phyloP scores from a whole-genome alignment of 2,329 filamentous ascomycete genomes.

The Microcyclospora tardicrescens region DNA sequence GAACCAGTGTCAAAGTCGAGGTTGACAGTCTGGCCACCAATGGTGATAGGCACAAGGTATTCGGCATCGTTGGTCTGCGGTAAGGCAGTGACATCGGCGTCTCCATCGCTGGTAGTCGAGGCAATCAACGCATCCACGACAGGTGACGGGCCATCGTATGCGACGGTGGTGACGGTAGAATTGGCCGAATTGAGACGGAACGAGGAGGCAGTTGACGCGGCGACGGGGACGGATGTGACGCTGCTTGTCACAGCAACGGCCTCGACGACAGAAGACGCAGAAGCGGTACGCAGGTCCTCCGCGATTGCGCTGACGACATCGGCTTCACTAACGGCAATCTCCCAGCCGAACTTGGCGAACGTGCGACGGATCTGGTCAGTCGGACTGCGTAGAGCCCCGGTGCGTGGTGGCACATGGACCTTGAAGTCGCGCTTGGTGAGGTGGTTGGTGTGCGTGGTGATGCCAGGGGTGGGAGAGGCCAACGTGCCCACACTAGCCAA shows the following conservation, averaged over 20 bases:
- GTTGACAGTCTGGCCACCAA: conserved; percentile 56
- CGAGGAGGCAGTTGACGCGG: background rate
- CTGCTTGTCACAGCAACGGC: background rate
- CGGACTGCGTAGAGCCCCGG: conserved; percentile 43
- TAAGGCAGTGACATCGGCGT: conserved; percentile 45
- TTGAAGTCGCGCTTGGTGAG: conserved; percentile 47
- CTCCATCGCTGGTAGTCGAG: conserved; percentile 5
- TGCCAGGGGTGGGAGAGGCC: conserved; percentile 29
- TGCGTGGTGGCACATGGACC: conserved; percentile 36
- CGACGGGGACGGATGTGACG: background rate
- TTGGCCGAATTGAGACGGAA: background rate
- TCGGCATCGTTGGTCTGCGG: conserved; percentile 54
- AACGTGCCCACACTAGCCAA: conserved; percentile 33
- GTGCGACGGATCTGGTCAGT: conserved; percentile 50
- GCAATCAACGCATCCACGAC: conserved; percentile 1
- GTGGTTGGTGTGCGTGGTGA: conserved; percentile 8
- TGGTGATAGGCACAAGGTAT: conserved; percentile 55
- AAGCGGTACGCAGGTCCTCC: background rate
- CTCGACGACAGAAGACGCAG: background rate
- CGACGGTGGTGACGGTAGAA: too few relatives aligned
- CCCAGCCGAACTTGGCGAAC: conserved; percentile 50
- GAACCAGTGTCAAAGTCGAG: conserved; percentile 68
- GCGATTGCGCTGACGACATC: background rate
- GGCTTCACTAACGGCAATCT: conserved; percentile 9
- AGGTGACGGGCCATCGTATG: too few relatives aligned